phyloP scores from a whole-genome alignment of 2,329 filamentous ascomycete species.

The Penicillium sp. region DNA sequence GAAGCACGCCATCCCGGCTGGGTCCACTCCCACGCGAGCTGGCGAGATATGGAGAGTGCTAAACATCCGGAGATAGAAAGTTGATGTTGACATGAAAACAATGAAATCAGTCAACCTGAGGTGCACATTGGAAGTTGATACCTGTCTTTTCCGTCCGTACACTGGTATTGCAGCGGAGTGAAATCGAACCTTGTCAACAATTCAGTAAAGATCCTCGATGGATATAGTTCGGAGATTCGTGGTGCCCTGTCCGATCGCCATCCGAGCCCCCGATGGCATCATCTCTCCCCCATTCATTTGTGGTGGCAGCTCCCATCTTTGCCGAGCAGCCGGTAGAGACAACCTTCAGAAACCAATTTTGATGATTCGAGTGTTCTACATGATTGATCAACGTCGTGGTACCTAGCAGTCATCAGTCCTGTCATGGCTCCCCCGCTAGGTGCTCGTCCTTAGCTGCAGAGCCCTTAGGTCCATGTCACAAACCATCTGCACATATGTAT shows the following conservation, averaged over 20 bases:
- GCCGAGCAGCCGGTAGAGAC: neutral
- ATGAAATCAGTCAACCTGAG: neutral
- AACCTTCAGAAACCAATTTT: neutral
- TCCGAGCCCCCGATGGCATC: conserved; percentile 1
- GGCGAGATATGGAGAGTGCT: neutral
- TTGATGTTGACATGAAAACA: no score
- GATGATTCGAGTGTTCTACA: neutral
- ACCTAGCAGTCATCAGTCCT: no score
- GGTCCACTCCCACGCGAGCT: conserved; percentile 3
- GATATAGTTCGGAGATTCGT: neutral
- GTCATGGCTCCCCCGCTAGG: no score
- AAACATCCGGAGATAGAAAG: neutral
- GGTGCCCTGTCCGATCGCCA: neutral
- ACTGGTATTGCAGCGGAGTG: no score
- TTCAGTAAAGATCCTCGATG: neutral
- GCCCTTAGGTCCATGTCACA: no score
- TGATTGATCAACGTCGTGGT: no score
- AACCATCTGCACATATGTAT: no score
- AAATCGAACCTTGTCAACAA: no score
- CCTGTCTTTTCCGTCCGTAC: no score
- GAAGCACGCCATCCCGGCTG: conserved; percentile 21
- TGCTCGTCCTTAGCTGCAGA: no score
- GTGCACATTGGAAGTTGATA: no score
- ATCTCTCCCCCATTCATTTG: neutral
- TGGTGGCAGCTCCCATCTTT: neutral